Percentiles rank a stretch among this genome's conserved stretches.
Conservation (phyloP, 2,329 filamentous ascomycete species). For the Neofusicoccum kwambonambiense region DNA sequence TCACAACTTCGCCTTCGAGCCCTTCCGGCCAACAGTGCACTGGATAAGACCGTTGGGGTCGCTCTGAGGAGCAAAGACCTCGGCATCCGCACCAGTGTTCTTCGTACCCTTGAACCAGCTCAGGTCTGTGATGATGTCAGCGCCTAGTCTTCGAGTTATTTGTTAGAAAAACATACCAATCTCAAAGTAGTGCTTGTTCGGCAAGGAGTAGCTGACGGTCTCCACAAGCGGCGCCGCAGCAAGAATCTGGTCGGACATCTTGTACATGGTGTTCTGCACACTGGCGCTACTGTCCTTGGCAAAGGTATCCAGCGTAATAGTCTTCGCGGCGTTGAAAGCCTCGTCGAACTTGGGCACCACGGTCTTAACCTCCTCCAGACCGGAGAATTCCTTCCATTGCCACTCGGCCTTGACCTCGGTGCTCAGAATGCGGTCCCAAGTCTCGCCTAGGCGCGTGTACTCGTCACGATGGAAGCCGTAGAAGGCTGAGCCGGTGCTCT, state of each 20-base stretch:
- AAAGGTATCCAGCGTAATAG: slow-evolving; percentile 88
- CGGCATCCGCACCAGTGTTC: slow-evolving; percentile 93
- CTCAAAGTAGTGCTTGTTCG: slow-evolving; percentile 99
- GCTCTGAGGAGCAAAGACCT: slow-evolving; percentile 91
- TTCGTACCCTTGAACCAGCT: slow-evolving; percentile 95
- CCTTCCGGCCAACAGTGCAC: slow-evolving; percentile 73
- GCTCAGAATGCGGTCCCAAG: slow-evolving; percentile 91
- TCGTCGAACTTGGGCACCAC: slow-evolving; percentile 68
- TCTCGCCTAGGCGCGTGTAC: slow-evolving; percentile 86
- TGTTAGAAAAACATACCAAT: slow-evolving; percentile 62
- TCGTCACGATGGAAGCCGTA: slow-evolving; percentile 91
- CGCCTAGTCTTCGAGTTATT: slow-evolving; percentile 19
- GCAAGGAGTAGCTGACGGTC: slow-evolving; percentile 76
- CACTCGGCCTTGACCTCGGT: slow-evolving; percentile 87
- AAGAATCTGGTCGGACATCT: slow-evolving; percentile 90
- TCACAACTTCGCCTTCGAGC: slow-evolving; percentile 45
- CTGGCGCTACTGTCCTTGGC: slow-evolving; percentile 87
- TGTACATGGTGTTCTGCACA: slow-evolving; percentile 98
- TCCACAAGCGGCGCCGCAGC: slow-evolving; percentile 69
- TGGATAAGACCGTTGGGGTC: slow-evolving; percentile 94
- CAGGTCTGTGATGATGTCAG: slow-evolving; percentile 60
- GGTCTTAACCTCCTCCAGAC: slow-evolving; percentile 65
- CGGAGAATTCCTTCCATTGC: slow-evolving; percentile 75
- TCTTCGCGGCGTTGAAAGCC: slow-evolving; percentile 74
- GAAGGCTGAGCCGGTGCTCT: slow-evolving; percentile 95